These are phyloP conservation scores for Termitomyces sp. DNA, from an alignment of 768 basidiomycete genomes.

Conservation along the genomic window DNA sequence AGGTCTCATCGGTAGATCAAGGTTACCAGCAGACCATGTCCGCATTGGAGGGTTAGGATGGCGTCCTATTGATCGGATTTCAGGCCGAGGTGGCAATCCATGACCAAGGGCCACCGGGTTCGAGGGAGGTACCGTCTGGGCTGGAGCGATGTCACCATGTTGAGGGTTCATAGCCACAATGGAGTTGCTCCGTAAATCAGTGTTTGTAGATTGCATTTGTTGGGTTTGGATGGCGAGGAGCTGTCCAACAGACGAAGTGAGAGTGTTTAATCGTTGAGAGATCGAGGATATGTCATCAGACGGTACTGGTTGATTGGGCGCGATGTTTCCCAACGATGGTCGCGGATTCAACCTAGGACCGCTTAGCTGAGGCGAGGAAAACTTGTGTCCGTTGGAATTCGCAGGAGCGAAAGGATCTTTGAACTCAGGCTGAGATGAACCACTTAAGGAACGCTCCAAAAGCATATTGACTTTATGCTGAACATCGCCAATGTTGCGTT, in stretches of 20 bases:
- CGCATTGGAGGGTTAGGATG: constrained; percentile 69
- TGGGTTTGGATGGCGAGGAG: constrained; percentile 80
- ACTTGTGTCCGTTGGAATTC: constrained; percentile 29
- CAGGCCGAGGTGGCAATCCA: constrained; percentile 61
- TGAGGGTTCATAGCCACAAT: constrained; percentile 34
- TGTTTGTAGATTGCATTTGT: constrained; percentile 47
- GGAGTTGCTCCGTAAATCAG: constrained; percentile 37
- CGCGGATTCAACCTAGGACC: constrained; percentile 53
- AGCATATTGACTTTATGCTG: constrained; percentile 76
- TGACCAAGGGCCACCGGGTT: constrained; percentile 47
- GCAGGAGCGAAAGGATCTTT: constrained; percentile 71
- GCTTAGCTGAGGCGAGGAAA: constrained; percentile 30
- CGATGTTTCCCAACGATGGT: constrained; percentile 64
- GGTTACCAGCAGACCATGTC: constrained; percentile 81
- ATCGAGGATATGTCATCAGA: constrained; percentile 73
- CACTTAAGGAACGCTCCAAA: constrained; percentile 59
- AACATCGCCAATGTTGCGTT: constrained; percentile 69
- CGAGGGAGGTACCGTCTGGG: constrained; percentile 41
- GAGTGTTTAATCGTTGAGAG: constrained; percentile 71
- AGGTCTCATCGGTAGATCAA: constrained; percentile 67
- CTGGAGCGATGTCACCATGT: constrained; percentile 46
- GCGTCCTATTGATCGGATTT: constrained; percentile 56
- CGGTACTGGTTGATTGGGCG: constrained; percentile 66
- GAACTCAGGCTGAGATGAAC: constrained; percentile 62
- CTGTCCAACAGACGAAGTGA: constrained; percentile 84